A percentile compares a stretch with the other conserved stretches of the same genome.
Evolutionary conservation across 176 grass and related monocot species (phyloP).

Genomic region (Phoenix dactylifera): DNA sequence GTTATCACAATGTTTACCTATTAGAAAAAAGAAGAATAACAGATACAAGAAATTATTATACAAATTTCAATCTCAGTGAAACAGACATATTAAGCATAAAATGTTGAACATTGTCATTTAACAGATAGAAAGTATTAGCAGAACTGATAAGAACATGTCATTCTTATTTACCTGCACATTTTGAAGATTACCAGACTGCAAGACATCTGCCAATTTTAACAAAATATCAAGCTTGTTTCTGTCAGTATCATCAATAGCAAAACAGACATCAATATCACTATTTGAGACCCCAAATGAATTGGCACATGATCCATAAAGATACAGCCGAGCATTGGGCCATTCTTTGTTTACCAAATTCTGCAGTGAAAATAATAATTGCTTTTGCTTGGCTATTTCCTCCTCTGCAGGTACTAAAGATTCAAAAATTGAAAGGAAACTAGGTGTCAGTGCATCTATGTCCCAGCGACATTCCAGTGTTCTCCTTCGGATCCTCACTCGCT

Average conservation of each 20-base stretch:
- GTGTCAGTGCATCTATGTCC: slow-evolving; percentile 60
- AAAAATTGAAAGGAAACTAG: slow-evolving; percentile 67
- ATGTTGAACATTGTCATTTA: too few relatives aligned
- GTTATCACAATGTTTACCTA: too few relatives aligned
- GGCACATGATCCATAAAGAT: slow-evolving; percentile 94
- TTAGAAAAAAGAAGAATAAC: too few relatives aligned
- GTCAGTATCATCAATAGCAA: slow-evolving; percentile 53
- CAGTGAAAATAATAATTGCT: slow-evolving; percentile 46
- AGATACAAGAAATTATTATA: too few relatives aligned
- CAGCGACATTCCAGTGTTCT: slow-evolving; percentile 57
- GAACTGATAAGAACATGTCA: not conserved
- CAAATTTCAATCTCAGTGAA: too few relatives aligned
- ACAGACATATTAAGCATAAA: too few relatives aligned
- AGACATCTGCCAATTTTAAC: slow-evolving; percentile 78
- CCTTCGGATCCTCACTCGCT: slow-evolving; percentile 62
- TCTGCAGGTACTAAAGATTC: slow-evolving; percentile 66
- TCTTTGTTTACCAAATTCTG: slow-evolving; percentile 63
- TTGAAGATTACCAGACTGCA: slow-evolving; percentile 72
- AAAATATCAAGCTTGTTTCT: slow-evolving; percentile 84
- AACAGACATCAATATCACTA: slow-evolving; percentile 97
- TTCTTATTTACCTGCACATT: slow-evolving; percentile 71
- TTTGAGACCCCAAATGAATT: slow-evolving; percentile 87
- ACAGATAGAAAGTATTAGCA: not conserved
- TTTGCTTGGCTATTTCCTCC: slow-evolving; percentile 84
- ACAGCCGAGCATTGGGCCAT: slow-evolving; percentile 73